Percentiles rank a stretch among this genome's conserved stretches.
phyloP scores from a whole-genome alignment of 371 early-diverging fungal genomes.

The Mucor lusitanicus region DNA sequence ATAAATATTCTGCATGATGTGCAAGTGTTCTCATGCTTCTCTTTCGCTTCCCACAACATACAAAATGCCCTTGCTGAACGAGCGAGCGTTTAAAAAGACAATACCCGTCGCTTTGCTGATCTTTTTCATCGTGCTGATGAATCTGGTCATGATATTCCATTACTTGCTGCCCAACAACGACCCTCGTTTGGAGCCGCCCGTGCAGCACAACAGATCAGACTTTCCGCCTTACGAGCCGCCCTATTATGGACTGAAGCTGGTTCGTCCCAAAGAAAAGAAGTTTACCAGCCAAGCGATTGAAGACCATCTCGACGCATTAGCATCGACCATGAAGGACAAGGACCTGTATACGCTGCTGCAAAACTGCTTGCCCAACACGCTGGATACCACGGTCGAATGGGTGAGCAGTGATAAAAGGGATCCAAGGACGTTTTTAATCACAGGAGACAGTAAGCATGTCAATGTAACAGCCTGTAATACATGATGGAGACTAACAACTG shows the following conservation, averaged over 20 bases:
- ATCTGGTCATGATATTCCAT: constrained; percentile 11
- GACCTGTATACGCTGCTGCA: constrained; percentile 48
- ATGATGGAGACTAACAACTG: neutral
- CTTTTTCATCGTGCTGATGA: constrained; percentile 16
- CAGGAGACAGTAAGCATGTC: constrained; percentile 56
- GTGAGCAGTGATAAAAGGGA: constrained; percentile 16
- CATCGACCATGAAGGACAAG: constrained; percentile 30
- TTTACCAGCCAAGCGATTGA: constrained; percentile 34
- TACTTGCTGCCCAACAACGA: neutral
- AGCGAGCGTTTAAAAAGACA: neutral
- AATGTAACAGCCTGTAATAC: neutral
- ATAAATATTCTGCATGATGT: neutral
- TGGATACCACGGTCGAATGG: constrained; percentile 58
- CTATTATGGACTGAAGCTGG: constrained; percentile 23
- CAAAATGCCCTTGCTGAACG: neutral
- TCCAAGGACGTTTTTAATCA: constrained; percentile 54
- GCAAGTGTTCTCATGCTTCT: neutral
- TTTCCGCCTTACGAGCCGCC: constrained; percentile 23
- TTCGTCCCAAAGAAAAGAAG: constrained; percentile 27
- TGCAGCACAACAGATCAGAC: neutral
- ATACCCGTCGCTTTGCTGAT: neutral
- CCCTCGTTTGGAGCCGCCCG: constrained; percentile 2
- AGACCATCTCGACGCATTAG: constrained; percentile 18
- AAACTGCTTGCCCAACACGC: constrained; percentile 58
- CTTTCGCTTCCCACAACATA: neutral